Evolutionary conservation across 257 asterid species (phyloP).

Genomic region (Nicotiana noctiflora): DNA sequence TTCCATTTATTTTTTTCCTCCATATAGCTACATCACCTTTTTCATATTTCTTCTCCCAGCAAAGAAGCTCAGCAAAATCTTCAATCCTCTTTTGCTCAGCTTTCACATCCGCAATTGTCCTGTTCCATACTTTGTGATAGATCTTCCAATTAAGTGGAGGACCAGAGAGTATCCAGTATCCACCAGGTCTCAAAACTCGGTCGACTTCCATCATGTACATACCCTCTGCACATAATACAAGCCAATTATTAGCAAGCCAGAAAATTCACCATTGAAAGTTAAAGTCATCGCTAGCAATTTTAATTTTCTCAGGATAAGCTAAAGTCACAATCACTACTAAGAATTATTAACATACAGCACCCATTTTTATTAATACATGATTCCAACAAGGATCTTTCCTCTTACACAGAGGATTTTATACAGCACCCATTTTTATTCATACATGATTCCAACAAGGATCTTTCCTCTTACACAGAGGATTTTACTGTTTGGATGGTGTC

Average conservation of each 20-base stretch:
- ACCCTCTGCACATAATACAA: conserved; percentile 47
- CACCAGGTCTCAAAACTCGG: conserved; percentile 91
- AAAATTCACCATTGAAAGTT: background rate
- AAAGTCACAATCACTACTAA: background rate
- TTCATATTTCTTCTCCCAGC: conserved; percentile 98
- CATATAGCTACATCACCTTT: conserved; percentile 82
- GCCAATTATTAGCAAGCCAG: background rate
- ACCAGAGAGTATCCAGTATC: conserved; percentile 90
- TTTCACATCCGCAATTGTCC: conserved; percentile 65
- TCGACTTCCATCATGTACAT: conserved; percentile 84
- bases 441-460: background rate
- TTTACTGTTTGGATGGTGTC: background rate
- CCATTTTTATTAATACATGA: background rate
- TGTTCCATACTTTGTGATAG: conserved; percentile 69
- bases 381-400: background rate
- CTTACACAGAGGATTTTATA: background rate
- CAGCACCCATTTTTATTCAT: background rate
- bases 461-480: background rate
- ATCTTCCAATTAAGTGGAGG: conserved; percentile 97
- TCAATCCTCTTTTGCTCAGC: conserved; percentile 78
- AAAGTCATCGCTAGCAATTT: background rate
- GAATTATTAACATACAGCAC: background rate
- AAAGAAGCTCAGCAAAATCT: conserved; percentile 76
- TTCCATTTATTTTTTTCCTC: conserved; percentile 50
- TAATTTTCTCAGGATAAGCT: background rate